A percentile compares a stretch with the other conserved stretches of the same genome.
Conservation (phyloP, 2,329 filamentous ascomycete genomes). For the Aureobasidium leucospermi region DNA sequence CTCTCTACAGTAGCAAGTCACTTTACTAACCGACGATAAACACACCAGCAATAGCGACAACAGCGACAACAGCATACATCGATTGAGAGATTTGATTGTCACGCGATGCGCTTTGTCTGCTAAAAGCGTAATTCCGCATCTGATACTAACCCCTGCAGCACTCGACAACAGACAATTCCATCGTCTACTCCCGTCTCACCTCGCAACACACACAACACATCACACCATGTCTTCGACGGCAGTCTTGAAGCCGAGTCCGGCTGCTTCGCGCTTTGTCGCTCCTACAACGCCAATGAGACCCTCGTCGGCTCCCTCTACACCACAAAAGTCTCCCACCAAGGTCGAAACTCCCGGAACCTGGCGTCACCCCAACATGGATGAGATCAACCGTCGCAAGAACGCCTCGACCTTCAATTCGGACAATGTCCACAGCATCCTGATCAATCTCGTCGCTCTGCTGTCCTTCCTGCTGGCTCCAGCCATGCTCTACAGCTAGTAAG, state of each 20-base stretch:
- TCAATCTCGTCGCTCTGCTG: conserved; percentile 56
- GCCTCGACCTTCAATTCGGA: conserved; percentile 70
- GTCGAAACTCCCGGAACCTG: conserved; percentile 57
- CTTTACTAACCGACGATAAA: neutral
- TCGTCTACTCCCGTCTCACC: neutral
- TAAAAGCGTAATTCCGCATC: neutral
- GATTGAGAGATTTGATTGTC: neutral
- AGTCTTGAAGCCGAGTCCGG: conserved; percentile 13
- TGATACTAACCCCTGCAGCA: conserved; percentile 10
- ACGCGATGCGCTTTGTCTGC: neutral
- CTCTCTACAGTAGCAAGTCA: neutral
- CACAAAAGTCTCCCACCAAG: conserved; percentile 7
- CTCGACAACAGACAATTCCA: neutral
- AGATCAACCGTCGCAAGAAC: conserved; percentile 76
- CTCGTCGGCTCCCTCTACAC: neutral
- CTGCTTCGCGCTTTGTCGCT: conserved; percentile 16
- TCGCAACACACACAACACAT: neutral
- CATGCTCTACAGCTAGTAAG: conserved; percentile 15
- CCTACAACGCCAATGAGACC: conserved; percentile 18
- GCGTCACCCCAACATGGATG: conserved; percentile 81
- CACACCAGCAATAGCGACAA: neutral
- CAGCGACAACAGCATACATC: neutral
- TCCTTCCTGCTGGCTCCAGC: conserved; percentile 39
- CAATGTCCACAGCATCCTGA: conserved; percentile 62
- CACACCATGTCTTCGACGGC: conserved; percentile 23